Evolutionary conservation across 805 yeast genomes (phyloP).

Genomic region (Scheffersomyces ergatensis): DNA sequence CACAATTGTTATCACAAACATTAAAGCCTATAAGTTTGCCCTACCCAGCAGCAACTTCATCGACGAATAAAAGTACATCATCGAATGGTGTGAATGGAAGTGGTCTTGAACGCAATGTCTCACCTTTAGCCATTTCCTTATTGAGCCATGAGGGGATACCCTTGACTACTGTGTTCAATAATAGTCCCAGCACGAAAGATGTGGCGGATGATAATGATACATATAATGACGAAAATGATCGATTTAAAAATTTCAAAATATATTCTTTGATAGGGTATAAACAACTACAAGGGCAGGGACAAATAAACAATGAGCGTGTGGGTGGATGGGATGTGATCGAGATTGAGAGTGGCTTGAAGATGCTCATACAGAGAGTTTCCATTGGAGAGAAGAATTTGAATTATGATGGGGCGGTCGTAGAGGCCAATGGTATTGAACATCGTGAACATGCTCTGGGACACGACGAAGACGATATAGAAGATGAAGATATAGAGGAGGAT

Average conservation of each 20-base stretch:
- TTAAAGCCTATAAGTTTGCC: slow-evolving; percentile 14
- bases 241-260: slow-evolving; percentile 21
- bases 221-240: slow-evolving; percentile 13
- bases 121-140: slow-evolving; percentile 31
- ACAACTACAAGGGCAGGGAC: slow-evolving; percentile 13
- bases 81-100: too few species aligned
- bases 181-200: neutral
- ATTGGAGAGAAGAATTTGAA: slow-evolving; percentile 1
- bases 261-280: slow-evolving; percentile 34
- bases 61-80: slow-evolving; percentile 2
- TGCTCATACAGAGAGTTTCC: slow-evolving; percentile 19
- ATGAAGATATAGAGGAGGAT: slow-evolving; percentile 1
- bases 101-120: slow-evolving; percentile 7
- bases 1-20: slow-evolving; percentile 32
- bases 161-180: slow-evolving; percentile 32
- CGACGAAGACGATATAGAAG: neutral
- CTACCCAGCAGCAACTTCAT: slow-evolving; percentile 1
- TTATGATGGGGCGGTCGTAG: slow-evolving; percentile 3
- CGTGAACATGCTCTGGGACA: neutral
- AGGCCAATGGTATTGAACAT: slow-evolving; percentile 2
- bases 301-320: slow-evolving; percentile 3
- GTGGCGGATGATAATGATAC: neutral
- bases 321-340: slow-evolving; percentile 27
- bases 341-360: slow-evolving; percentile 25
- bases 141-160: slow-evolving; percentile 38